Evolutionary conservation across 2,329 filamentous ascomycete species (phyloP).

Genomic region (Esteya vermicola): DNA sequence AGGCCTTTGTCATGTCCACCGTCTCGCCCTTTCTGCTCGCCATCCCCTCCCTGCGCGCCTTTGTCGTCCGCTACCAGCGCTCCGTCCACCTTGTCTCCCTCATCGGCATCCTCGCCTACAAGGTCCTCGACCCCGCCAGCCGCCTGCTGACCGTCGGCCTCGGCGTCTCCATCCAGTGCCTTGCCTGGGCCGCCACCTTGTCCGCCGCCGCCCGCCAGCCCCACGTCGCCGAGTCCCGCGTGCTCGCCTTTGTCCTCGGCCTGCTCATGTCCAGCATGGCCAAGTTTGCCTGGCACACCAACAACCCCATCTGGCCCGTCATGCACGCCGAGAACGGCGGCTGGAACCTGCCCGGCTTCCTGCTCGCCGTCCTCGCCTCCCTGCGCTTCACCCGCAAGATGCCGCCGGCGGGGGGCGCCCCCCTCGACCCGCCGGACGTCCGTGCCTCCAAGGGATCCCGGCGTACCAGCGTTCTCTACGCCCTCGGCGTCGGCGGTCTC

Average conservation of each 20-base stretch:
- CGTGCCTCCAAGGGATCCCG: conserved; percentile 6
- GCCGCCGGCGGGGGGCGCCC: too few relatives aligned
- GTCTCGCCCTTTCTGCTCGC: conserved; percentile 68
- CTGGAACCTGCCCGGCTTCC: conserved; percentile 73
- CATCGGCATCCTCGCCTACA: conserved; percentile 64
- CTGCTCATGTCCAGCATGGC: conserved; percentile 73
- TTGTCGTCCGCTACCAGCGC: conserved; percentile 55
- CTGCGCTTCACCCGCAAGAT: conserved; percentile 59
- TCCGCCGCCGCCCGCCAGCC: conserved; percentile 64
- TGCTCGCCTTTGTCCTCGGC: conserved; percentile 68
- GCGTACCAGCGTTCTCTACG: conserved; percentile 43
- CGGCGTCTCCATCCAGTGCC: conserved; percentile 62
- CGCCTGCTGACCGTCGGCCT: conserved; percentile 74
- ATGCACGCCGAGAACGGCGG: conserved; percentile 84
- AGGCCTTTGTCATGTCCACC: conserved; percentile 74
- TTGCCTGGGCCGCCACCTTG: conserved; percentile 74
- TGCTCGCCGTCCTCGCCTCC: conserved; percentile 61
- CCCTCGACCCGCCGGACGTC: conserved; percentile 30
- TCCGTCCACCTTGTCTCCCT: conserved; percentile 60
- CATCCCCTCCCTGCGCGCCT: conserved; percentile 51
- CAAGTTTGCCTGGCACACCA: conserved; percentile 88
- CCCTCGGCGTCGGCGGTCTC: conserved; percentile 66
- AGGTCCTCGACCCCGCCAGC: conserved; percentile 54
- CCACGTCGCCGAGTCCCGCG: conserved; percentile 63
- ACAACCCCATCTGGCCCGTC: conserved; percentile 94